These are phyloP conservation scores for Boletus subparvulus DNA, from an alignment of 768 basidiomycete species.

Conservation along the genomic window DNA sequence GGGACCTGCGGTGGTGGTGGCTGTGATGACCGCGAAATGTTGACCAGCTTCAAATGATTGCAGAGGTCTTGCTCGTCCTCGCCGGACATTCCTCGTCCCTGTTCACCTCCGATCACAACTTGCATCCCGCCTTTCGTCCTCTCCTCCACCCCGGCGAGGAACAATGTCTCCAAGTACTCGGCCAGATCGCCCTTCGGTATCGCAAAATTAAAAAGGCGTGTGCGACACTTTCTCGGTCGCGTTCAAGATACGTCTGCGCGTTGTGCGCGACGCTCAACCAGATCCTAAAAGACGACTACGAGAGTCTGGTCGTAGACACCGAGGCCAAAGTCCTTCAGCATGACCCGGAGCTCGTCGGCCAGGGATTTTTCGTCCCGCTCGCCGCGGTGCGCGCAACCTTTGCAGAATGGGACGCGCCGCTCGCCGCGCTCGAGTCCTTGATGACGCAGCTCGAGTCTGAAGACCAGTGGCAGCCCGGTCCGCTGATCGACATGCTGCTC, in stretches of 20 bases:
- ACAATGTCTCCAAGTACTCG: conserved; percentile 79
- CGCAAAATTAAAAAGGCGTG: conserved; percentile 65
- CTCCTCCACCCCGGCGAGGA: conserved; percentile 89
- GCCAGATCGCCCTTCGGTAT: conserved; percentile 72
- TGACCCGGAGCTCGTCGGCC: conserved; percentile 75
- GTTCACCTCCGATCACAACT: conserved; percentile 58
- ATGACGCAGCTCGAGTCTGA: conserved; percentile 59
- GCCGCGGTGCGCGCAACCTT: conserved; percentile 82
- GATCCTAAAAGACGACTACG: conserved; percentile 79
- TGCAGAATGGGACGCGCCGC: conserved; percentile 84
- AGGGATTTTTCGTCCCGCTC: conserved; percentile 80
- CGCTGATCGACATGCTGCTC: conserved; percentile 76
- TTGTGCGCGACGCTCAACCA: conserved; percentile 70
- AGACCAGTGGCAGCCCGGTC: conserved; percentile 62
- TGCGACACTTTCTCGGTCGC: conserved; percentile 48
- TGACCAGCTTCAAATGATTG: conserved; percentile 58
- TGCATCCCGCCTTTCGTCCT: conserved; percentile 63
- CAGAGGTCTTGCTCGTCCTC: conserved; percentile 83
- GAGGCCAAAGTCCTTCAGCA: conserved; percentile 76
- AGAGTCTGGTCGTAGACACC: conserved; percentile 72
- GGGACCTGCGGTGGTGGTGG: conserved; percentile 1
- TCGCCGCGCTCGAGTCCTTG: conserved; percentile 67
- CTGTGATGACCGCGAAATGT: background rate
- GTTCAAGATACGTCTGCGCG: conserved; percentile 77
- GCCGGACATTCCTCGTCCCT: conserved; percentile 86